phyloP scores from a whole-genome alignment of 2,329 filamentous ascomycete genomes.

The Xylaria hypoxylon region DNA sequence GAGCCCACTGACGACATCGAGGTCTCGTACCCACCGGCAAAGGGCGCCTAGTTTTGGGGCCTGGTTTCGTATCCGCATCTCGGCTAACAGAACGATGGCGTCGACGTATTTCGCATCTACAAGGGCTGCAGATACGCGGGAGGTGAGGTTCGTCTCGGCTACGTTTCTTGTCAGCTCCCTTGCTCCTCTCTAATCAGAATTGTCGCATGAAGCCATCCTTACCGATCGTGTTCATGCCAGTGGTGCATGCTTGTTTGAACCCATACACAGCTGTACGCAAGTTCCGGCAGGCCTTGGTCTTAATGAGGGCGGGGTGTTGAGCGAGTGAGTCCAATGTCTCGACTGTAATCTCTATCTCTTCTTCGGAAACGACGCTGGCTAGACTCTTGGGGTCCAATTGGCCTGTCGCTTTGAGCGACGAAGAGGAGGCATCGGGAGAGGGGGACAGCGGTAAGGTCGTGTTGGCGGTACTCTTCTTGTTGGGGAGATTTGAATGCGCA shows the following conservation, averaged over 20 bases:
- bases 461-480: constrained; percentile 50
- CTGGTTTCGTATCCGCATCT: constrained; percentile 76
- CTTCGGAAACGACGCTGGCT: constrained; percentile 66
- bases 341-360: constrained; percentile 75
- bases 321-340: constrained; percentile 71
- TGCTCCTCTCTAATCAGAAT: constrained; percentile 22
- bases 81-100: constrained; percentile 73
- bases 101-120: constrained; percentile 74
- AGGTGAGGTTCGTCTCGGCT: constrained; percentile 72
- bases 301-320: constrained; percentile 71
- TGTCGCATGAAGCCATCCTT: background rate
- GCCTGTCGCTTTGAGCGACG: constrained; percentile 52
- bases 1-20: constrained; percentile 75
- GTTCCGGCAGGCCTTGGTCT: constrained; percentile 75
- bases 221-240: constrained; percentile 67
- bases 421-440: constrained; percentile 44
- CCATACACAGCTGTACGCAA: constrained; percentile 75
- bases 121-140: constrained; percentile 73
- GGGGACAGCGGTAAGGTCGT: constrained; percentile 51
- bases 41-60: constrained; percentile 75
- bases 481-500: constrained; percentile 47
- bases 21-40: constrained; percentile 77
- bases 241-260: constrained; percentile 76
- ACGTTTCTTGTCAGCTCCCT: constrained; percentile 24
- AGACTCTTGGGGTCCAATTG: constrained; percentile 61